Conservation (phyloP, 768 basidiomycete species). For the Leccinum subtestaceum region DNA sequence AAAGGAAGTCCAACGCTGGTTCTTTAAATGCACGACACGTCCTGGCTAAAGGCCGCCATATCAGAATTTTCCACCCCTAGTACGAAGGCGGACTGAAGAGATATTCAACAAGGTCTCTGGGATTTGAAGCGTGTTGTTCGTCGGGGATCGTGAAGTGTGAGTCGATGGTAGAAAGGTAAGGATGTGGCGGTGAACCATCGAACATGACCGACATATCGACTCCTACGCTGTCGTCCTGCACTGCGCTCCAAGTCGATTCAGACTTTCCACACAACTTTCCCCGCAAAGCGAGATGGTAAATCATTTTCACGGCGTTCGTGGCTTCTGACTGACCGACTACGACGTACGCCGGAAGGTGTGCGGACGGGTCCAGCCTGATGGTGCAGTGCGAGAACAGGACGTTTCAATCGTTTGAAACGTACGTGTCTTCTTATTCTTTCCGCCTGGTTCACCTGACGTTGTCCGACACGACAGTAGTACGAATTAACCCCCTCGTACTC, state of each 20-base stretch:
- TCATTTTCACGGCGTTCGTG: background rate
- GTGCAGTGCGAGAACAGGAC: conserved; percentile 69
- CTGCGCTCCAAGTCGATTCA: conserved; percentile 22
- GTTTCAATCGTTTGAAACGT: conserved; percentile 56
- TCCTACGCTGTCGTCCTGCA: conserved; percentile 4
- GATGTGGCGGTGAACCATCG: too few species aligned
- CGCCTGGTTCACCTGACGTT: background rate
- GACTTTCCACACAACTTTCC: conserved; percentile 45
- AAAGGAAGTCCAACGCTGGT: too few species aligned
- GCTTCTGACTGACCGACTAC: background rate
- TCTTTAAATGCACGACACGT: too few species aligned
- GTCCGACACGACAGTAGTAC: background rate
- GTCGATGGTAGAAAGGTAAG: too few species aligned
- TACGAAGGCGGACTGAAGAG: too few species aligned
- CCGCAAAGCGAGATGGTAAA: conserved; percentile 54
- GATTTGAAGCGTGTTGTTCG: too few species aligned
- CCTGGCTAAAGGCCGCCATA: too few species aligned
- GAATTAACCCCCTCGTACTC: background rate
- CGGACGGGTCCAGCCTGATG: conserved; percentile 69
- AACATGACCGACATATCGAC: conserved; percentile 10
- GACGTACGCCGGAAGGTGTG: conserved; percentile 51
- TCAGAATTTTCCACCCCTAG: too few species aligned
- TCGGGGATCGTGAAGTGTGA: too few species aligned
- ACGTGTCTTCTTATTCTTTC: background rate
- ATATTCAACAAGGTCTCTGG: too few species aligned